These are phyloP conservation scores for Leptoxyphium fumago DNA, from an alignment of 2,329 filamentous ascomycete genomes.

Conservation along the genomic window DNA sequence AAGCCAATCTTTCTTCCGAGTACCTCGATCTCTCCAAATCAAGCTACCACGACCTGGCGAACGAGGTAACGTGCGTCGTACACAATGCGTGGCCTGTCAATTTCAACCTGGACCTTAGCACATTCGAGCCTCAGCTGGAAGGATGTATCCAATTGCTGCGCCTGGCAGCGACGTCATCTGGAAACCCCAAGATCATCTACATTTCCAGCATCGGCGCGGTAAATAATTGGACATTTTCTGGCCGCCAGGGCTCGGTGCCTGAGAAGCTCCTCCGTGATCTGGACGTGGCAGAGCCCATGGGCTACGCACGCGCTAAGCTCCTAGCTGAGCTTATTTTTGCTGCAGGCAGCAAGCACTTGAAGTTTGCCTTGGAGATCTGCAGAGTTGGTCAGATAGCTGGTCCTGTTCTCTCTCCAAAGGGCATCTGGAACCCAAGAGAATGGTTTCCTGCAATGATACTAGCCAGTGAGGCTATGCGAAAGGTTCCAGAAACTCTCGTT, in stretches of 20 bases:
- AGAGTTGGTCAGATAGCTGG: constrained; percentile 16
- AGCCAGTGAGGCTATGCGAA: constrained; percentile 23
- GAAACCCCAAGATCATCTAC: constrained; percentile 30
- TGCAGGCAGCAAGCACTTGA: background rate
- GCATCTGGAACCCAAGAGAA: constrained; percentile 28
- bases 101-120: constrained; percentile 38
- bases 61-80: constrained; percentile 28
- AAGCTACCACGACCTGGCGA: constrained; percentile 10
- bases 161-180: constrained; percentile 21
- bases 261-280: constrained; percentile 22
- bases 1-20: constrained; percentile 11
- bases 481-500: constrained; percentile 25
- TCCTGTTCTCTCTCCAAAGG: constrained; percentile 9
- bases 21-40: constrained; percentile 13
- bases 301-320: constrained; percentile 12
- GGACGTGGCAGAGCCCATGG: constrained; percentile 8
- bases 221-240: constrained; percentile 1
- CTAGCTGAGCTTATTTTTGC: constrained; percentile 7
- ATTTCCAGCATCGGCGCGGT: constrained; percentile 35
- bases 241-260: background rate
- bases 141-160: constrained; percentile 30
- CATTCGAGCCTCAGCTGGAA: constrained; percentile 35
- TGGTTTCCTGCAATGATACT: constrained; percentile 29
- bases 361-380: constrained; percentile 9
- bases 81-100: constrained; percentile 43